A percentile compares a stretch with the other conserved stretches of the same genome.
phyloP scores from a whole-genome alignment of 2,329 filamentous ascomycete species.

The Alternaria gansuensis region DNA sequence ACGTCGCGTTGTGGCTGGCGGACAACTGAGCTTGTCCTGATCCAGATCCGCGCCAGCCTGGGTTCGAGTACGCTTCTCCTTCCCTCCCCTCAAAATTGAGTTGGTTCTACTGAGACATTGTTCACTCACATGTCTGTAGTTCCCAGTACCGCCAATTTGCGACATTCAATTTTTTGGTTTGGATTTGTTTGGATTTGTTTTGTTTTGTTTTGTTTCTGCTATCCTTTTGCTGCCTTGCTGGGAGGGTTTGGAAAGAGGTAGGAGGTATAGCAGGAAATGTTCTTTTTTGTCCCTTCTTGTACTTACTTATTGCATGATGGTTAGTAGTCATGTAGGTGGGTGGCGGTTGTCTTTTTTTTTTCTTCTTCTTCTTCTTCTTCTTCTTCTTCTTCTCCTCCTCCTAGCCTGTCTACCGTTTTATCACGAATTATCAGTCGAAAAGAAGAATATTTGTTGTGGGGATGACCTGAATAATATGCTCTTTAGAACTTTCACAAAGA shows the following conservation, averaged over 20 bases:
- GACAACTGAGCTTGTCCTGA: constrained; percentile 24
- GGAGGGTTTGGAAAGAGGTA: background rate
- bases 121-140: constrained; percentile 28
- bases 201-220: background rate
- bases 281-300: background rate
- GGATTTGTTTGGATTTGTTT: background rate
- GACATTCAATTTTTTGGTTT: constrained; percentile 21
- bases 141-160: constrained; percentile 41
- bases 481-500: background rate
- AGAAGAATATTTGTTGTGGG: too few species aligned
- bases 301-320: background rate
- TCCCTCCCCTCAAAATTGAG: background rate
- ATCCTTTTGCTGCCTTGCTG: background rate
- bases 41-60: constrained; percentile 43
- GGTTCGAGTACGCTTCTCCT: constrained; percentile 35
- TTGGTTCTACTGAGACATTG: constrained; percentile 24
- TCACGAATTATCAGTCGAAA: too few species aligned
- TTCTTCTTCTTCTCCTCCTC: too few species aligned
- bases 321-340: too few species aligned
- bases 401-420: too few species aligned
- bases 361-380: too few species aligned
- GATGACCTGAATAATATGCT: too few species aligned
- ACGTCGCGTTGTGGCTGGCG: constrained; percentile 45
- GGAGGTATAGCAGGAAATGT: background rate
- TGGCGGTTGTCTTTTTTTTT: too few species aligned